A percentile compares a stretch with the other conserved stretches of the same genome.
phyloP scores from a whole-genome alignment of 352 stramenopile genomes.

The Globisporangium ultimum region DNA sequence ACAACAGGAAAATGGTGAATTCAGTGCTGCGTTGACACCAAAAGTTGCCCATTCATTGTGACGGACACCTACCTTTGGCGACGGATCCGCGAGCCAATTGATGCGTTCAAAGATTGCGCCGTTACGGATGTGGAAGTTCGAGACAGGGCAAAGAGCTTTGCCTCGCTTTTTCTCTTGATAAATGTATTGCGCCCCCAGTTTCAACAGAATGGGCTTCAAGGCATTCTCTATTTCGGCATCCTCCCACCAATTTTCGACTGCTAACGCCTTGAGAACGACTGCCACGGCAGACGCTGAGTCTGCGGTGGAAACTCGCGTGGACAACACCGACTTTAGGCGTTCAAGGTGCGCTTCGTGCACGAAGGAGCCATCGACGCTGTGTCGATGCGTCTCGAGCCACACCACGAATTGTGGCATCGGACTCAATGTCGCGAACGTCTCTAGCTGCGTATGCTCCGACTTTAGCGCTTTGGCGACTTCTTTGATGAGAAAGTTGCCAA shows the following conservation, averaged over 20 bases:
- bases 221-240: conserved; percentile 29
- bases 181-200: conserved; percentile 65
- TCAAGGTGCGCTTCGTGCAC: conserved; percentile 31
- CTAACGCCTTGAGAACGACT: conserved; percentile 37
- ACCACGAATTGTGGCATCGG: conserved; percentile 91
- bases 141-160: conserved; percentile 78
- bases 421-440: conserved; percentile 93
- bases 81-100: conserved; percentile 79
- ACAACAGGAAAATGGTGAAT: no score
- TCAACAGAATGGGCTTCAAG: conserved; percentile 65
- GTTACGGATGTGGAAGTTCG: conserved; percentile 86
- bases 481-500: conserved; percentile 97
- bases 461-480: conserved; percentile 86
- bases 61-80: conserved; percentile 50
- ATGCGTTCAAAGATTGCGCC: conserved; percentile 83
- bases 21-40: no score
- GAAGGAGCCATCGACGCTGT: conserved; percentile 26
- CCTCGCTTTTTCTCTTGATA: conserved; percentile 80
- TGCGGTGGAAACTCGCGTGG: not conserved
- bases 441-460: conserved; percentile 59
- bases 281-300: conserved; percentile 16
- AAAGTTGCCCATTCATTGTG: no score
- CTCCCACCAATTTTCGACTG: conserved; percentile 48
- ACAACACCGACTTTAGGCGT: conserved; percentile 24
- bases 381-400: conserved; percentile 88